Evolutionary conservation across 495 filamentous ascomycete genomes (phyloP).

Genomic region (Tuber aestivum): DNA sequence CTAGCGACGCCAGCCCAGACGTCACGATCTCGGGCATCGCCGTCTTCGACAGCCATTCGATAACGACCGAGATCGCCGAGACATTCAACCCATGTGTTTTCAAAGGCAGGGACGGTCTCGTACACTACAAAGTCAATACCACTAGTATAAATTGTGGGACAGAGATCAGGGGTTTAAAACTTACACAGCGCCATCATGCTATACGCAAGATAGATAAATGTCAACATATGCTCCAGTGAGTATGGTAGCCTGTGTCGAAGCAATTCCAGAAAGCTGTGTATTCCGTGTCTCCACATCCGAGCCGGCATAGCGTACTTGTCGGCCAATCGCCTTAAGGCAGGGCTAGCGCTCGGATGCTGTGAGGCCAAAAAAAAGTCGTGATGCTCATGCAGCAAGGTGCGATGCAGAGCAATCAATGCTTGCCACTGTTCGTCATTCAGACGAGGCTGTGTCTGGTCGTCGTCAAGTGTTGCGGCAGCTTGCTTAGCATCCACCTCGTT

Average conservation of each 20-base stretch:
- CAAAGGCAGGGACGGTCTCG: conserved; percentile 68
- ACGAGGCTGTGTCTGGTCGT: conserved; percentile 41
- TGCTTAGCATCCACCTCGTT: conserved; percentile 65
- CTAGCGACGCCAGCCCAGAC: conserved; percentile 70
- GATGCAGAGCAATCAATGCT: conserved; percentile 63
- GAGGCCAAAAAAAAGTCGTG: conserved; percentile 77
- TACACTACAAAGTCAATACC: conserved; percentile 46
- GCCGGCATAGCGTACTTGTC: conserved; percentile 73
- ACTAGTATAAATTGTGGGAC: neutral
- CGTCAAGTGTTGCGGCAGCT: conserved; percentile 45
- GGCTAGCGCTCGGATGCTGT: conserved; percentile 64
- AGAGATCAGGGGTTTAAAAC: neutral
- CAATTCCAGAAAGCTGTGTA: conserved; percentile 71
- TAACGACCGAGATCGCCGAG: conserved; percentile 71
- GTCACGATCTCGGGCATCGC: conserved; percentile 64
- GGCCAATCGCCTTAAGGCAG: conserved; percentile 54
- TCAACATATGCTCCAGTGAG: conserved; percentile 70
- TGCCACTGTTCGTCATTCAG: conserved; percentile 65
- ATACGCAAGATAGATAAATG: conserved; percentile 76
- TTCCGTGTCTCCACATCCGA: conserved; percentile 78
- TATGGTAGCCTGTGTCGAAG: conserved; percentile 62
- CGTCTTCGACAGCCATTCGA: conserved; percentile 73
- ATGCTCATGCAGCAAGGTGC: conserved; percentile 68
- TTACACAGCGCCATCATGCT: conserved; percentile 65
- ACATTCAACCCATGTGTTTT: conserved; percentile 88